Base-by-base conservation (phyloP, 345 rosid species). In the Melaleuca quinquenervia region DNA sequence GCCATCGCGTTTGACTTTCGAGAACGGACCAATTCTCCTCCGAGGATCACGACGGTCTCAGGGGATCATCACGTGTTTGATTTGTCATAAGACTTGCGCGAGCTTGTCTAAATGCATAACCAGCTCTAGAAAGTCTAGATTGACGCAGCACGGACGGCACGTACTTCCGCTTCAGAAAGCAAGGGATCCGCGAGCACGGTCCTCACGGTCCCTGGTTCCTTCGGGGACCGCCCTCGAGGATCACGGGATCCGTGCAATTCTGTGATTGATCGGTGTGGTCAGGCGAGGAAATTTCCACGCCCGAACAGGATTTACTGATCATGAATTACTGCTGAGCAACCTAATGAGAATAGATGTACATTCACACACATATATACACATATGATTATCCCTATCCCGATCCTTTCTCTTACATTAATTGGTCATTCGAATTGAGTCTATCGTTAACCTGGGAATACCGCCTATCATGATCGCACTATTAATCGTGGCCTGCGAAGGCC, bases 391-490 rank as follows among this genome's bases (percentile, higher is more conserved):
- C 18, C 0, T 58, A n/a, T 58, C 70, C 32, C 64, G 14, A 58
- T n/a, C 2, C 18, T n/a, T 7, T n/a, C 26, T 58, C 32, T 58
- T n/a, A 58, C 27, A n/a, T 16, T 58, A 58, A 58, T 58, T n/a
- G 70, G 32, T 16, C 12, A 58, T 0, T 32, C 0, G 9, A 58
- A 58, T n/a, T 3, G 1, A 58, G 0, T 1, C 16, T 64, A 15
- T 64, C 76, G 20, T 8, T 15, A 29, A 64, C 44, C 1, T 29
- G 5, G 21, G 22, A 64, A 18, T 7, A 44, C 11, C 76, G 7
- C 0, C 6, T 0, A 2, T 29, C 0, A 3, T 1, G 70, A 32
- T 64, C 32, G 1, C 24, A 8, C 24, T 2, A 8, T 18, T 16
- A 32, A 64, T 64, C 3, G 24, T 64, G 45, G 45, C 7, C 24